A percentile compares a stretch with the other conserved stretches of the same genome.
Conservation (phyloP, 306 rosid genomes). For the Quercus berberidifolia region DNA sequence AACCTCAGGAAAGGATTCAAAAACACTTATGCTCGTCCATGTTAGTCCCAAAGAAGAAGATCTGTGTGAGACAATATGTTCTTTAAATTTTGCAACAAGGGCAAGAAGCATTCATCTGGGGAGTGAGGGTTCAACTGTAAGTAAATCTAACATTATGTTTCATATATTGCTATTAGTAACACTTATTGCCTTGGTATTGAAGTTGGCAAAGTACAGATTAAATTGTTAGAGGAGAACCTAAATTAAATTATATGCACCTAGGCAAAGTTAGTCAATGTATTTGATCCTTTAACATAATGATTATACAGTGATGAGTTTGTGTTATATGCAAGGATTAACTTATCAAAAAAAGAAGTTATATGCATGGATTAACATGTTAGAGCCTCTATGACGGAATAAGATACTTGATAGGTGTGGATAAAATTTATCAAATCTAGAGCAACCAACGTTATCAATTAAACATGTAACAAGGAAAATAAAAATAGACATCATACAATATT, state of each 20-base stretch:
- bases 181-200: neutral
- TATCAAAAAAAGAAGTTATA: neutral
- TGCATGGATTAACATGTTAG: neutral
- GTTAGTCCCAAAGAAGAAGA: slow-evolving; percentile 41
- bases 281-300: neutral
- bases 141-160: slow-evolving; percentile 4
- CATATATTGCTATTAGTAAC: neutral
- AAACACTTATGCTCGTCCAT: slow-evolving; percentile 41
- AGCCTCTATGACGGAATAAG: neutral
- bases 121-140: slow-evolving; percentile 20
- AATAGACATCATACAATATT: neutral
- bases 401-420: neutral
- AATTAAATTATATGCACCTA: neutral
- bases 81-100: slow-evolving; percentile 38
- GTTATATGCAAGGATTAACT: neutral
- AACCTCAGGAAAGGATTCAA: slow-evolving; percentile 38
- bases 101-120: slow-evolving; percentile 35
- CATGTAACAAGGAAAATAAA: neutral
- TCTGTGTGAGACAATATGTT: slow-evolving; percentile 37
- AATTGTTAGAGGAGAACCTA: neutral
- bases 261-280: neutral
- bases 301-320: neutral
- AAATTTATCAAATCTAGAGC: neutral
- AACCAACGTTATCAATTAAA: neutral
- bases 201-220: neutral